Evolutionary conservation across 2,329 filamentous ascomycete species (phyloP).

Genomic region (Apiospora kogelbergensis): DNA sequence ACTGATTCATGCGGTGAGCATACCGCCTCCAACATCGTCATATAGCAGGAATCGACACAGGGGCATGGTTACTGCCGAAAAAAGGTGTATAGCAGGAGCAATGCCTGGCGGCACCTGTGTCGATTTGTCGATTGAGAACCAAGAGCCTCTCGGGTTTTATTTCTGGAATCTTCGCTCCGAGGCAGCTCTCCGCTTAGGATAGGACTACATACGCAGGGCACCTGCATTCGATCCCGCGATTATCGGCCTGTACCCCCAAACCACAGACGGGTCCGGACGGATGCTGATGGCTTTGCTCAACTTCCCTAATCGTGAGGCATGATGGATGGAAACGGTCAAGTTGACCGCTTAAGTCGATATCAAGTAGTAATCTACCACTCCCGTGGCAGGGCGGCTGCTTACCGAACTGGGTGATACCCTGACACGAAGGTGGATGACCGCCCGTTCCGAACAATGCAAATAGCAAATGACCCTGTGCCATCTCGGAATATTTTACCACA

Average conservation of each 20-base stretch:
- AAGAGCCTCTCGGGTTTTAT: neutral
- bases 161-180: neutral
- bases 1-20: constrained; percentile 5
- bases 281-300: constrained; percentile 1
- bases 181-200: neutral
- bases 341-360: constrained; percentile 14
- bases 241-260: neutral
- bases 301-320: neutral
- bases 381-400: neutral
- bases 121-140: neutral
- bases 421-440: constrained; percentile 9
- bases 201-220: constrained; percentile 1
- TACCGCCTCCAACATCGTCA: neutral
- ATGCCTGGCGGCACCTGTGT: neutral
- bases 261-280: constrained; percentile 8
- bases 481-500: constrained; percentile 10
- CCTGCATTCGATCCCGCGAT: constrained; percentile 11
- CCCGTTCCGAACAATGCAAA: constrained; percentile 8
- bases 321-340: constrained; percentile 10
- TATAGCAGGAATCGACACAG: neutral
- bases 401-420: neutral
- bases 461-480: constrained; percentile 1
- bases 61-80: constrained; percentile 13
- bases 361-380: constrained; percentile 3
- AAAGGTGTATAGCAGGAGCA: neutral